Base-by-base conservation (phyloP, 2,329 filamentous ascomycete genomes). In the Ceratocystiopsis minuta region DNA sequence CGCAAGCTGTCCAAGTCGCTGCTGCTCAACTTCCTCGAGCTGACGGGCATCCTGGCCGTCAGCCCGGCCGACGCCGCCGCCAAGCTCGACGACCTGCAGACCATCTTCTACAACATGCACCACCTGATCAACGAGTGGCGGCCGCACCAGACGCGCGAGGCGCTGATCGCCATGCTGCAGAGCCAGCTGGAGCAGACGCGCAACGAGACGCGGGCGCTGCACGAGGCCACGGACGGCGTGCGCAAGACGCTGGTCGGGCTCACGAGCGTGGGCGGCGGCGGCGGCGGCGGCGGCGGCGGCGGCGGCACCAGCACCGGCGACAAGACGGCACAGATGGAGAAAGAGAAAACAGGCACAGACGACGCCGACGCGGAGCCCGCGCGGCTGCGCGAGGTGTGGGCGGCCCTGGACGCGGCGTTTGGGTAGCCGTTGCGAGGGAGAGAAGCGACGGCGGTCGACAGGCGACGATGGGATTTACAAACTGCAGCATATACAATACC, bases 101-200 rank as follows among this genome's bases (percentile, higher is more conserved):
- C 79, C 15, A 63, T 96, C 24, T 79, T 93, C 48, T 78, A 88
- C 57, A 96, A 96, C 57, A 80, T 92, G 54, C 86, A 95, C 60
- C 84, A 92, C 54, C 70, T 94, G 42, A 75, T 96, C 49, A 98
- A 98, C 58, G 79, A 93, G 58, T 96, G 94, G 60, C 72, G 88
- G 31, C 87, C 87, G 11, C 87, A 95, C 56, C 88, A 96, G 61
- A 86, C 87, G 18, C 66, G 88, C 37, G 87, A 95, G 62, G 86
- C 79, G 24, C 65, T 93, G 44, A 93, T 94, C 31, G 62, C 79
- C 50, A 72, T 88, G 65, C 86, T 95, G 80, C 82, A 94, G 60
- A 78, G 81, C 50, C 80, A 88, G 53, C 62, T 94, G 28, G 76
- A 83, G 50, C 69, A 66, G 50, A 79, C 78, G 43, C 73, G 70